Percentiles rank a stretch among this genome's conserved stretches.
phyloP scores from a whole-genome alignment of 2,329 filamentous ascomycete species.

The Clathrospora elynae region DNA sequence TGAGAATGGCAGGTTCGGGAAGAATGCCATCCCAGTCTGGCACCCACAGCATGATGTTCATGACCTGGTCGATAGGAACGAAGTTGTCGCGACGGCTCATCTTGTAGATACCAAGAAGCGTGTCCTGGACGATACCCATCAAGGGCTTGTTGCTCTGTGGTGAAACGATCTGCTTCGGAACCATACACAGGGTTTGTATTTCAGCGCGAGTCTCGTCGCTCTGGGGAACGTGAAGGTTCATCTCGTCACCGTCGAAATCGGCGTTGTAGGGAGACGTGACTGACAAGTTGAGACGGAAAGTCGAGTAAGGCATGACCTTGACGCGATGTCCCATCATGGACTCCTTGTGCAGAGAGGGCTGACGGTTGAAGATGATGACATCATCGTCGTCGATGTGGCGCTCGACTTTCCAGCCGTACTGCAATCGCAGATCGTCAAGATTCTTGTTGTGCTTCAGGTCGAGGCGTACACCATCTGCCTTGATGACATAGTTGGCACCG shows the following conservation, averaged over 20 bases:
- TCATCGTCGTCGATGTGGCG: conserved; percentile 95
- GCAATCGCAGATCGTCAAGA: conserved; percentile 80
- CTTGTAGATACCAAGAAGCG: conserved; percentile 95
- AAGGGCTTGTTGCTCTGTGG: conserved; percentile 94
- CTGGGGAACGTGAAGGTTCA: conserved; percentile 99
- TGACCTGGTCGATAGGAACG: conserved; percentile 85
- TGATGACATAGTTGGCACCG: conserved; percentile 94
- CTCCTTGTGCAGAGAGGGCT: conserved; percentile 98
- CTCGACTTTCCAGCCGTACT: conserved; percentile 99
- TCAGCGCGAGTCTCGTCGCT: conserved; percentile 96
- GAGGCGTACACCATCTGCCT: conserved; percentile 90
- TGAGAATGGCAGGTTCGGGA: conserved; percentile 89
- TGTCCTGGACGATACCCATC: conserved; percentile 99
- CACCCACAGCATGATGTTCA: conserved; percentile 97
- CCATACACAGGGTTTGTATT: conserved; percentile 91
- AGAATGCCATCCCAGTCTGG: conserved; percentile 97
- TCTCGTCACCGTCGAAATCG: conserved; percentile 99
- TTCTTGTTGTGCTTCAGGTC: conserved; percentile 93
- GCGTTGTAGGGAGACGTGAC: conserved; percentile 99
- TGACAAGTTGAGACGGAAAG: conserved; percentile 94
- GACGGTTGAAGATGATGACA: conserved; percentile 99
- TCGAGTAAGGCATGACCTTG: conserved; percentile 98
- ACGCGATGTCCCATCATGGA: conserved; percentile 99
- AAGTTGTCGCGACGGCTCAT: conserved; percentile 92
- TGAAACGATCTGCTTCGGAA: conserved; percentile 98